Conservation (phyloP, 2,329 filamentous ascomycete species). For the Trichoderma atroviride region DNA sequence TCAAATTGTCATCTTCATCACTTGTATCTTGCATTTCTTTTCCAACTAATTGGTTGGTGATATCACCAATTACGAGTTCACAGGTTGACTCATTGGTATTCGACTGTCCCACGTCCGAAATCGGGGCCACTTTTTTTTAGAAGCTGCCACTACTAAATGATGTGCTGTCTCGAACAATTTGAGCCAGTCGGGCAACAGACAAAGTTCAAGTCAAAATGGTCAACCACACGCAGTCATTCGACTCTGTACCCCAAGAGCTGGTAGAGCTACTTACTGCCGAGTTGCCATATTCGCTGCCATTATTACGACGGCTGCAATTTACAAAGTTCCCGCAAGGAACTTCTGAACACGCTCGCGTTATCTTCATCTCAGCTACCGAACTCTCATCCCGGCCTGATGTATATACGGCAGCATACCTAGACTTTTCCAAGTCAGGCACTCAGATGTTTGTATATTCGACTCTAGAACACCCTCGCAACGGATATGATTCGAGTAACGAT, state of each 20-base stretch:
- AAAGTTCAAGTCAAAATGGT: constrained; percentile 12
- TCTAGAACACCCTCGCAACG: constrained; percentile 41
- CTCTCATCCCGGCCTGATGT: constrained; percentile 5
- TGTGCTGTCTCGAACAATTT: neutral
- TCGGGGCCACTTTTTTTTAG: neutral
- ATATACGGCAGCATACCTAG: constrained; percentile 63
- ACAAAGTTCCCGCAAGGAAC: constrained; percentile 47
- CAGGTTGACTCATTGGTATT: neutral
- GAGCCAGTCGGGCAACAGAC: neutral
- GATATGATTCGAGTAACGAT: neutral
- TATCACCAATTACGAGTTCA: neutral
- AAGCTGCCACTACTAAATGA: neutral
- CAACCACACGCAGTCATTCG: constrained; percentile 32
- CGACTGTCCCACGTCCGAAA: neutral
- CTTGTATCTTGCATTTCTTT: neutral
- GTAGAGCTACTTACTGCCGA: constrained; percentile 52
- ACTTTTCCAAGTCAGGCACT: constrained; percentile 64
- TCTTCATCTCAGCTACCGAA: constrained; percentile 40
- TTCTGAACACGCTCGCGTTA: constrained; percentile 47
- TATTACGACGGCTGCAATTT: constrained; percentile 67
- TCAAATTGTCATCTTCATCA: neutral
- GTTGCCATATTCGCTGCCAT: constrained; percentile 61
- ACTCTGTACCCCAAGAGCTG: constrained; percentile 41
- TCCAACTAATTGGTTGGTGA: neutral
- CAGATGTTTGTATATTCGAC: constrained; percentile 65